phyloP scores from a whole-genome alignment of 129 eudicot species.

The Flaveria bidentis region DNA sequence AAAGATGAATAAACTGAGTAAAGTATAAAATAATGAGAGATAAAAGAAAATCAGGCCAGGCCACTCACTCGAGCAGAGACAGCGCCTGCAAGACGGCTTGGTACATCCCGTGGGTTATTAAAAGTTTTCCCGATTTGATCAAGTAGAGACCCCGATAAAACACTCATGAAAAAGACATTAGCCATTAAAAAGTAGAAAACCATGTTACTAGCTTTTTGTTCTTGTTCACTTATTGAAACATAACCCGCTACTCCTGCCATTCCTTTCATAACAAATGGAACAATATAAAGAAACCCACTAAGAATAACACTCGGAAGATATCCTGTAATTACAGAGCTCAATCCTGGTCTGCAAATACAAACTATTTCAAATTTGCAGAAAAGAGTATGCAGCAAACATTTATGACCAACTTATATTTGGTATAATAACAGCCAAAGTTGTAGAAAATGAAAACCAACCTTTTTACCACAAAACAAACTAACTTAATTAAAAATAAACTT shows the following conservation, averaged over 20 bases:
- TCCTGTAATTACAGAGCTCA: conserved; percentile 73
- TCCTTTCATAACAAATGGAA: conserved; percentile 74
- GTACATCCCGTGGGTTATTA: conserved; percentile 64
- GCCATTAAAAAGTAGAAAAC: conserved; percentile 87
- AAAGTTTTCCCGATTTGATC: conserved; percentile 85
- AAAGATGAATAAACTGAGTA: neutral
- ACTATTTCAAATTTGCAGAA: conserved; percentile 3
- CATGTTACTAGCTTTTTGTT: conserved; percentile 81
- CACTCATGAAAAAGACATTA: conserved; percentile 75
- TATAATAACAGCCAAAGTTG: neutral
- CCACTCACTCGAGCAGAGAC: conserved; percentile 78
- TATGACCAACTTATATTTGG: neutral
- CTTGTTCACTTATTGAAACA: conserved; percentile 72
- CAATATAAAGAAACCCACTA: conserved; percentile 67
- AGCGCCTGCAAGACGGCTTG: conserved; percentile 83
- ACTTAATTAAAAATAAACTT: neutral
- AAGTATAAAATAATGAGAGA: neutral
- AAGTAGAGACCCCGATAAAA: conserved; percentile 82
- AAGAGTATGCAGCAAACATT: neutral
- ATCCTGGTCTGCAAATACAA: conserved; percentile 66
- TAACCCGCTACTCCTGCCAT: conserved; percentile 85
- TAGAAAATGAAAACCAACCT: neutral
- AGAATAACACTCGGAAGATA: conserved; percentile 90
- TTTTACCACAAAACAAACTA: neutral
- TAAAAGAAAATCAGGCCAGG: neutral